Conservation (phyloP, 2,329 filamentous ascomycete genomes). For the Dactylellina haptotyla region DNA sequence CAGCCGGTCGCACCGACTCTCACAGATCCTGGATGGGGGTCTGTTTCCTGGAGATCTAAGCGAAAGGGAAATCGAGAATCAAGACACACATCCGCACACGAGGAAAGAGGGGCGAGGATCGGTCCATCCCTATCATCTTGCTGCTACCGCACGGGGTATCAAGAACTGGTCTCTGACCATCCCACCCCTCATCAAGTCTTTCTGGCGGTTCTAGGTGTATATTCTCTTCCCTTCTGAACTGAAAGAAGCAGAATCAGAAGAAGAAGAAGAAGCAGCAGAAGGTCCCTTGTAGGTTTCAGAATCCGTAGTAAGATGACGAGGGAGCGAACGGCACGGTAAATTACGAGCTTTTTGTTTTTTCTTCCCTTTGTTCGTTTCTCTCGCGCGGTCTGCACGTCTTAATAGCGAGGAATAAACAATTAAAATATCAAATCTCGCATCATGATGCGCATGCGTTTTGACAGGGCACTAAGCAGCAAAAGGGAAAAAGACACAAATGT, state of each 20-base stretch:
- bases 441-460: conserved; percentile 28
- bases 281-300: conserved; percentile 51
- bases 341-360: conserved; percentile 32
- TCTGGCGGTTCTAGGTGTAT: no score
- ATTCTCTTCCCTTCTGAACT: no score
- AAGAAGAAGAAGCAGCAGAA: not conserved
- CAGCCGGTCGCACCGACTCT: conserved; percentile 1
- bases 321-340: conserved; percentile 50
- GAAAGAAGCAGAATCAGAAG: not conserved
- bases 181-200: no score
- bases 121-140: conserved; percentile 4
- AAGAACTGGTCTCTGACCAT: no score
- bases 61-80: not conserved
- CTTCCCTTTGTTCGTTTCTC: not conserved
- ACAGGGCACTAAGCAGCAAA: not conserved
- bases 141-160: no score
- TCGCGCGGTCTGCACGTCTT: not conserved
- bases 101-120: not conserved
- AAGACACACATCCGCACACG: no score
- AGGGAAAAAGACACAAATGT: not conserved
- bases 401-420: conserved; percentile 8
- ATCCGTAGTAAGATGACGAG: conserved; percentile 45
- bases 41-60: not conserved
- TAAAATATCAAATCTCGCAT: conserved; percentile 34
- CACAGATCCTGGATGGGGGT: not conserved